A percentile compares a stretch with the other conserved stretches of the same genome.
Evolutionary conservation across 441 rosid genomes (phyloP).

Genomic region (Pelargonium myrrhifolium): DNA sequence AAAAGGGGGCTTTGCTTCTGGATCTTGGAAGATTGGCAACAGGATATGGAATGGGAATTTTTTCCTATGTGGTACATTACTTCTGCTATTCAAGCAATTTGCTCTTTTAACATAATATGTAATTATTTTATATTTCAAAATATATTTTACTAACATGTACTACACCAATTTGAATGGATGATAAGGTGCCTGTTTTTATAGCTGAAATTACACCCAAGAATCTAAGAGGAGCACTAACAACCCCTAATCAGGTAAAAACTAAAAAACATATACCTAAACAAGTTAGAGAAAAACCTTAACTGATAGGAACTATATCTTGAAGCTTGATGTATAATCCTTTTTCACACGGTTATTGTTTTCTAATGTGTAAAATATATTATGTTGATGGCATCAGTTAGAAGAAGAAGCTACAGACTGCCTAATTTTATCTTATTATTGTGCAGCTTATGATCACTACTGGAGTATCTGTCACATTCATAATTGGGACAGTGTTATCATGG

Average conservation of each 20-base stretch:
- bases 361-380: background rate
- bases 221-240: conserved; percentile 78
- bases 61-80: conserved; percentile 64
- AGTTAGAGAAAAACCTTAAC: background rate
- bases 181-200: too few species aligned
- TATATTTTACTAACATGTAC: conserved; percentile 15
- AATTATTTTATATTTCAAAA: too few species aligned
- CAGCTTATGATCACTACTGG: conserved; percentile 66
- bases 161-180: conserved; percentile 18
- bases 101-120: background rate
- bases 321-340: background rate
- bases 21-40: conserved; percentile 80
- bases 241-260: conserved; percentile 85
- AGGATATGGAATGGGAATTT: conserved; percentile 93
- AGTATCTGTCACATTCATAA: conserved; percentile 61
- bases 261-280: background rate
- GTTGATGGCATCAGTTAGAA: conserved; percentile 1
- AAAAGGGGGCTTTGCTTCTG: conserved; percentile 58
- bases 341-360: background rate
- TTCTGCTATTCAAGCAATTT: background rate
- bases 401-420: background rate
- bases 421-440: conserved; percentile 11
- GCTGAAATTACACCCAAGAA: conserved; percentile 88
- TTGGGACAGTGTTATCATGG: conserved; percentile 66
- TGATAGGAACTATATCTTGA: background rate